Conservation (phyloP, 768 basidiomycete genomes). For the Polyporus arcularius region DNA sequence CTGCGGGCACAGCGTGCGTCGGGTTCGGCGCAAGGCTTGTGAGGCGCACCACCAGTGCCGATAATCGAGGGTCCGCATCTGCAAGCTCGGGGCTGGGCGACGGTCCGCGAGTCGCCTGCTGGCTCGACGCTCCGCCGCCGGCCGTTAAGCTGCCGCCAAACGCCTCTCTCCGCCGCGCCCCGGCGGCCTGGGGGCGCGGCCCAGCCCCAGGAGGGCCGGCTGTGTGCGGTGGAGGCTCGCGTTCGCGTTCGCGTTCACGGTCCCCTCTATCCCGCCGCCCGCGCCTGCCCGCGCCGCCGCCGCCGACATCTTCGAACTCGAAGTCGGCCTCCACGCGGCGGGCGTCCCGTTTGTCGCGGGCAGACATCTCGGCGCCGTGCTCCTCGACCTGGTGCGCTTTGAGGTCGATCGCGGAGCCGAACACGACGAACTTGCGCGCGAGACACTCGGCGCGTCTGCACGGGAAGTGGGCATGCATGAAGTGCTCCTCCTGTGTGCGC, state of each 20-base stretch:
- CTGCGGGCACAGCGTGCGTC: conserved; percentile 55
- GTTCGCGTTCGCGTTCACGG: conserved; percentile 46
- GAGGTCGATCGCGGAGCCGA: conserved; percentile 82
- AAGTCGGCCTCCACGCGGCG: conserved; percentile 66
- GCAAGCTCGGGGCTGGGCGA: conserved; percentile 37
- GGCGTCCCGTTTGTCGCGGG: conserved; percentile 68
- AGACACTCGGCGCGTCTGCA: conserved; percentile 76
- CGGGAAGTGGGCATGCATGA: conserved; percentile 72
- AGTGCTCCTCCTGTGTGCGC: conserved; percentile 64
- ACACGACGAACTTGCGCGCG: conserved; percentile 93
- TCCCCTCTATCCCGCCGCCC: conserved; percentile 47
- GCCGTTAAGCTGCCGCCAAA: conserved; percentile 63
- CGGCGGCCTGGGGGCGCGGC: conserved; percentile 30
- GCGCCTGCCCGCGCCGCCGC: conserved; percentile 36
- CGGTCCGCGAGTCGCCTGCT: conserved; percentile 29
- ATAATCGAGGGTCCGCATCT: conserved; percentile 53
- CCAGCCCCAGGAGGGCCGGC: conserved; percentile 23
- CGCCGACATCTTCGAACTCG: conserved; percentile 61
- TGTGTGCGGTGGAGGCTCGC: conserved; percentile 43
- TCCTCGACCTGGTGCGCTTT: conserved; percentile 89
- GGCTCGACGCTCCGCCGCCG: conserved; percentile 31
- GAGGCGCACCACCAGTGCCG: conserved; percentile 65
- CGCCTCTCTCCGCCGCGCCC: conserved; percentile 53
- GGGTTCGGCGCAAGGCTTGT: conserved; percentile 59
- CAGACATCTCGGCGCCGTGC: conserved; percentile 73